Evolutionary conservation across 176 grass and related monocot genomes (phyloP).

Genomic region (Alopecurus myosuroides): DNA sequence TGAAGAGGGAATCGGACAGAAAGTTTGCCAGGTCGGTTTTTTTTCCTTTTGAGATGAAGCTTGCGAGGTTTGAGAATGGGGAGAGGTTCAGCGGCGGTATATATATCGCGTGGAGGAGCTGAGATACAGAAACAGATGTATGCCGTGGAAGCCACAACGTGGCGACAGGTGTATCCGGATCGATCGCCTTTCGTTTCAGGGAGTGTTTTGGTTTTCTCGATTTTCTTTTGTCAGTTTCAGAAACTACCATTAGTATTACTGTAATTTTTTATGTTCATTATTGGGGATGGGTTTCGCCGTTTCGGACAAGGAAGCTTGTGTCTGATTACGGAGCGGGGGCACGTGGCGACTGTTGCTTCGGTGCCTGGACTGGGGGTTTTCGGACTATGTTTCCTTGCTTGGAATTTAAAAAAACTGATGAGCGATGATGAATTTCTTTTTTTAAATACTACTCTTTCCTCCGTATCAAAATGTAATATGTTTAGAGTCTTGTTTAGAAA

Average conservation of each 20-base stretch:
- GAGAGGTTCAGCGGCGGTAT: not conserved
- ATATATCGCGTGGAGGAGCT: not conserved
- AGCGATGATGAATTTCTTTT: no score
- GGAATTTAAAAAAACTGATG: no score
- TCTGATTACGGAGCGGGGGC: not conserved
- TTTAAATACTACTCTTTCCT: no score
- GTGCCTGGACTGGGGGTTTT: not conserved
- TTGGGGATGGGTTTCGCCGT: not conserved
- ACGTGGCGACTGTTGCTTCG: not conserved
- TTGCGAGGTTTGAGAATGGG: slow-evolving; percentile 23
- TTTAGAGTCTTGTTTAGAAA: no score
- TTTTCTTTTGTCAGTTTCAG: not conserved
- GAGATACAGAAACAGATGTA: not conserved
- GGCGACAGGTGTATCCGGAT: not conserved
- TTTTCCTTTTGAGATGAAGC: not conserved
- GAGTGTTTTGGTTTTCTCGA: not conserved
- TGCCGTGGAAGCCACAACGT: not conserved
- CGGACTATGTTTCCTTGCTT: not conserved
- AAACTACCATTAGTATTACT: no score
- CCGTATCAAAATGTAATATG: no score
- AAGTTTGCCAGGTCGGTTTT: not conserved
- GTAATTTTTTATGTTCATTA: not conserved
- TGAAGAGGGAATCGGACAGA: not conserved
- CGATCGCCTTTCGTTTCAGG: not conserved
- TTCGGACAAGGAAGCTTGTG: not conserved